Conservation (phyloP, 306 rosid genomes). For the Cyclanthera cordifolia region DNA sequence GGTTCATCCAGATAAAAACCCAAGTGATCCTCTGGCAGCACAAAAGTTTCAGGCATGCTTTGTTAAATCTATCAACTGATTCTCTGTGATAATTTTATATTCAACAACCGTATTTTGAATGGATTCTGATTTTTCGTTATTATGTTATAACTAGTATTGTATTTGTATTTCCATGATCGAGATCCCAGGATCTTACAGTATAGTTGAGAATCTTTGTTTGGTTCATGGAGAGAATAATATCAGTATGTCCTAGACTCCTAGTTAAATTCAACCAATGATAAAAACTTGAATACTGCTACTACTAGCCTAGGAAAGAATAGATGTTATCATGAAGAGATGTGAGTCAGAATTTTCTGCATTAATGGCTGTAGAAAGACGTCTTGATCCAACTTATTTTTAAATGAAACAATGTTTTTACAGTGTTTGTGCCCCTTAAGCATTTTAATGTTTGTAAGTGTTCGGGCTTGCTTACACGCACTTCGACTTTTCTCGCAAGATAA, state of each 20-base stretch:
- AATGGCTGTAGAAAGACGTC: not conserved
- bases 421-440: not conserved
- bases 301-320: not conserved
- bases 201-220: not conserved
- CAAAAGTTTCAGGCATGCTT: conserved; percentile 80
- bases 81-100: not conserved
- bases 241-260: not conserved
- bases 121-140: not conserved
- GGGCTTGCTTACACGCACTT: too few relatives aligned
- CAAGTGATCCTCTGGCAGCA: conserved; percentile 89
- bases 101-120: not conserved
- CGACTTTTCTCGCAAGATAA: too few relatives aligned
- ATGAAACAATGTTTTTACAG: not conserved
- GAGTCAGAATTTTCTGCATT: not conserved
- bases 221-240: not conserved
- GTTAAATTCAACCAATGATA: conserved; percentile 1
- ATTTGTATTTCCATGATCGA: not conserved
- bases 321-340: not conserved
- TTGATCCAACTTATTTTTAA: not conserved
- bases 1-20: conserved; percentile 99
- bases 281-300: not conserved
- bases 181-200: not conserved
- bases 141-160: not conserved
- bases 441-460: too few relatives aligned
- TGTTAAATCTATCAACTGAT: not conserved